Conservation (phyloP, 1,284 basidiomycete genomes). For the Kalmanozyma brasiliensis region DNA sequence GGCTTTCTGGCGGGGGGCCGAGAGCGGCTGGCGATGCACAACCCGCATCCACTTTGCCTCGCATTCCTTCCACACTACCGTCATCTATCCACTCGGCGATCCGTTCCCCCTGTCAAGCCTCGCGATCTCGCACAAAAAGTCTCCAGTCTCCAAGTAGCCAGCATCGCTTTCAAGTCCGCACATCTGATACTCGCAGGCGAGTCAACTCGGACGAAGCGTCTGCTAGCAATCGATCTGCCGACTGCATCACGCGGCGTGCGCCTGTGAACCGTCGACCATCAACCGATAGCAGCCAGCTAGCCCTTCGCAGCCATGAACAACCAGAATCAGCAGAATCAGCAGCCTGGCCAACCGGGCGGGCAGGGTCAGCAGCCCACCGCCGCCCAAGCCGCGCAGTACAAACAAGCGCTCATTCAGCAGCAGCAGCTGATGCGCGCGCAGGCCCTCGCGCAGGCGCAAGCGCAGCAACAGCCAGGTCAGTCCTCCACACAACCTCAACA, state of each 20-base stretch:
- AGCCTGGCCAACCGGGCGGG: constrained; percentile 23
- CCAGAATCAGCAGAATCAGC: constrained; percentile 24
- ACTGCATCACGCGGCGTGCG: too few species aligned
- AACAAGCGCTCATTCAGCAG: constrained; percentile 48
- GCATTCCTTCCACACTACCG: background rate
- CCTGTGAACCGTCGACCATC: background rate
- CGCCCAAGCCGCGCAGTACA: constrained; percentile 45
- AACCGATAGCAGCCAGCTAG: background rate
- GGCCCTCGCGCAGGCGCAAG: constrained; percentile 33
- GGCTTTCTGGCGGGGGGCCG: constrained; percentile 15
- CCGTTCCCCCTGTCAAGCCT: background rate
- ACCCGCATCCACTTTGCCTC: constrained; percentile 10
- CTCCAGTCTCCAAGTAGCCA: too few species aligned
- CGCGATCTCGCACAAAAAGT: background rate
- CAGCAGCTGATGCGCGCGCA: constrained; percentile 49
- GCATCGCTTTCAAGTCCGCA: too few species aligned
- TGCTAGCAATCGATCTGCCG: too few species aligned
- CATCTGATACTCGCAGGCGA: too few species aligned
- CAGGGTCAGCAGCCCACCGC: constrained; percentile 32
- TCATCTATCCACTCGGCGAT: background rate
- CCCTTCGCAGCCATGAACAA: constrained; percentile 23
- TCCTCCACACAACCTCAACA: constrained; percentile 20
- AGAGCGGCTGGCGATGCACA: constrained; percentile 14
- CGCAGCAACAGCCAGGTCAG: constrained; percentile 27
- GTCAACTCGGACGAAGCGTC: too few species aligned